A percentile compares a stretch with the other conserved stretches of the same genome.
Conservation (phyloP, 2,329 filamentous ascomycete species). For the Aspergillus sergii region DNA sequence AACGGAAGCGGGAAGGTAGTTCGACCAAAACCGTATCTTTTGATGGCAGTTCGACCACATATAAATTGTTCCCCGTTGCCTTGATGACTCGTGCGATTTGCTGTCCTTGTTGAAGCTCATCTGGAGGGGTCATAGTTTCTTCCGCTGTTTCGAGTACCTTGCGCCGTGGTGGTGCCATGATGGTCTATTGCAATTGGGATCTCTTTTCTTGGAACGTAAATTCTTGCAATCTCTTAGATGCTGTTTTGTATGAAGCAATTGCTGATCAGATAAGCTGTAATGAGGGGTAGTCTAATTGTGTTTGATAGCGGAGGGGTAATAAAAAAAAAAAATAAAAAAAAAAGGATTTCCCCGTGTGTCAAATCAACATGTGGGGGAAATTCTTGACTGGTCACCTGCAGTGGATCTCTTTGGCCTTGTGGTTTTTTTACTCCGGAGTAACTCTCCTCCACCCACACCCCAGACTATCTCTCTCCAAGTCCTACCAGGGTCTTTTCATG, state of each 20-base stretch:
- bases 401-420: background rate
- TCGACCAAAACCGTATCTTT: slow-evolving; percentile 72
- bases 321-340: background rate
- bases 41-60: slow-evolving; percentile 73
- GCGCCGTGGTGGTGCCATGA: slow-evolving; percentile 75
- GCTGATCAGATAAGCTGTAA: background rate
- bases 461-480: too few relatives aligned
- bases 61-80: slow-evolving; percentile 86
- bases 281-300: background rate
- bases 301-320: background rate
- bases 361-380: background rate
- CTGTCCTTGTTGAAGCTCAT: slow-evolving; percentile 53
- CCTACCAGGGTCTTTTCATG: too few relatives aligned
- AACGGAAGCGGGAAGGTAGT: slow-evolving; percentile 81
- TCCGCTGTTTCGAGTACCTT: slow-evolving; percentile 76
- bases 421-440: background rate
- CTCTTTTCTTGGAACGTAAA: background rate
- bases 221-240: slow-evolving; percentile 6
- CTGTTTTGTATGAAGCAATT: background rate
- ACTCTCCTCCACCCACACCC: background rate
- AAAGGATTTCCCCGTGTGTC: background rate
- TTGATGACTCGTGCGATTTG: slow-evolving; percentile 76
- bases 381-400: background rate
- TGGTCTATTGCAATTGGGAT: slow-evolving; percentile 58
- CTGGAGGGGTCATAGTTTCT: slow-evolving; percentile 66